A percentile compares a stretch with the other conserved stretches of the same genome.
Evolutionary conservation across 306 rosid species (phyloP).

Genomic region (Vigna reflexopilosa): DNA sequence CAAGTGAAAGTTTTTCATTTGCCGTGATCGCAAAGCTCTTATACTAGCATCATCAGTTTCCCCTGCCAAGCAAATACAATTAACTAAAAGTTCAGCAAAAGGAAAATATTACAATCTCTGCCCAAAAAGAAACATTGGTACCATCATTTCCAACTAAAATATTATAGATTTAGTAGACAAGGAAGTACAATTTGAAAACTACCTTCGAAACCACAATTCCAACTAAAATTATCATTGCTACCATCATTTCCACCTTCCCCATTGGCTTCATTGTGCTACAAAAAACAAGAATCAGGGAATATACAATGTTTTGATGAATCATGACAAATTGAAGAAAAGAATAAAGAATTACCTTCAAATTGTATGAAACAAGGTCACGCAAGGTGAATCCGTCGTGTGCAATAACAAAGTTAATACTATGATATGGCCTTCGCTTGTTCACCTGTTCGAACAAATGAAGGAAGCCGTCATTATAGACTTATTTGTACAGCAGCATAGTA

Average conservation of each 20-base stretch:
- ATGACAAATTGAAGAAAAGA: conserved; percentile 25
- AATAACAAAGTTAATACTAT: conserved; percentile 78
- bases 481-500: conserved; percentile 22
- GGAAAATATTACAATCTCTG: conserved; percentile 15
- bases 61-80: conserved; percentile 59
- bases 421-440: conserved; percentile 90
- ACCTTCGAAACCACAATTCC: conserved; percentile 99
- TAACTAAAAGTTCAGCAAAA: conserved; percentile 23
- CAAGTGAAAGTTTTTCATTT: conserved; percentile 95
- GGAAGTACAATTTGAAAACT: conserved; percentile 27
- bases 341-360: conserved; percentile 72
- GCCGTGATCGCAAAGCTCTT: conserved; percentile 78
- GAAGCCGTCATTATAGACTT: conserved; percentile 26
- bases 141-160: too few species aligned
- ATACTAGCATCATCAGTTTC: conserved; percentile 69
- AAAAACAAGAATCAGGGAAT: conserved; percentile 50
- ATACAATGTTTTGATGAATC: conserved; percentile 28
- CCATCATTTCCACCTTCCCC: conserved; percentile 98
- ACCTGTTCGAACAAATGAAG: conserved; percentile 60
- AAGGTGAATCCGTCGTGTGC: conserved; percentile 95
- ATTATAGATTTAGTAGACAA: too few species aligned
- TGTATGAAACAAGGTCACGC: conserved; percentile 90
- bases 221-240: conserved; percentile 82
- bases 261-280: conserved; percentile 93
- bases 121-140: conserved; percentile 1